Base-by-base conservation (phyloP, 495 filamentous ascomycete species). In the Lasiosphaeria ovina region DNA sequence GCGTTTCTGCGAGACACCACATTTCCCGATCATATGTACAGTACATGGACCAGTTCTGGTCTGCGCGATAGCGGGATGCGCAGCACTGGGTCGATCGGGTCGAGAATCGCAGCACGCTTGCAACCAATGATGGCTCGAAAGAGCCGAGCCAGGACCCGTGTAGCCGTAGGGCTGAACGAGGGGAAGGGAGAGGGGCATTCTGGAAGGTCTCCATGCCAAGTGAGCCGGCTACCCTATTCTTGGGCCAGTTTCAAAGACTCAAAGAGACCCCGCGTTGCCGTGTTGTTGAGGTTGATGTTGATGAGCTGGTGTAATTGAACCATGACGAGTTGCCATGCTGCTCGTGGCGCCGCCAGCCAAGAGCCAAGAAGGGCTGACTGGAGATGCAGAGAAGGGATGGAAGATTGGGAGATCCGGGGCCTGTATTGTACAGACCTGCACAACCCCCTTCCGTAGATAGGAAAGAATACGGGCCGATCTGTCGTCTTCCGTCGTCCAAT, bases 91-190 rank as follows among this genome's bases (percentile, higher is more conserved):
- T 32, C 49, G 32, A 51, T 38, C 34, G n/a, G 42, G 35, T 34
- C 16, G 33, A 35, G 55, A 17, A 24, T 14, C 45, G 17, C 51
- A 14, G 47, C 24, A 24, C 38, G 33, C 4, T 36, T 11, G 11
- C 49, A 16, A 50, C 56, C 56, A 58, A 58, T 58, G 35, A 51
- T 51, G 49, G 36, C 57, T 53, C 50, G 57, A 47, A 58, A 54
- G 42, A 62, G 31, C 35, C 42, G 34, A 33, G 31, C 10, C 17
- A 40, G 35, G 9, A 12, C 48, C 42, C 34, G 7, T 12, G 34
- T 36, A 17, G 17, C 59, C 66, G 35, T 69, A 69, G 66, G 66
- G 66, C 64, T 68, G 66, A 60, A 63, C 60, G 57, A 64, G 64
- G 52, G 62, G 60, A 53, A n/a, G 32, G 35, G 12, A 49, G 42